phyloP scores from a whole-genome alignment of 1,284 basidiomycete genomes.

The Malassezia sympodialis region DNA sequence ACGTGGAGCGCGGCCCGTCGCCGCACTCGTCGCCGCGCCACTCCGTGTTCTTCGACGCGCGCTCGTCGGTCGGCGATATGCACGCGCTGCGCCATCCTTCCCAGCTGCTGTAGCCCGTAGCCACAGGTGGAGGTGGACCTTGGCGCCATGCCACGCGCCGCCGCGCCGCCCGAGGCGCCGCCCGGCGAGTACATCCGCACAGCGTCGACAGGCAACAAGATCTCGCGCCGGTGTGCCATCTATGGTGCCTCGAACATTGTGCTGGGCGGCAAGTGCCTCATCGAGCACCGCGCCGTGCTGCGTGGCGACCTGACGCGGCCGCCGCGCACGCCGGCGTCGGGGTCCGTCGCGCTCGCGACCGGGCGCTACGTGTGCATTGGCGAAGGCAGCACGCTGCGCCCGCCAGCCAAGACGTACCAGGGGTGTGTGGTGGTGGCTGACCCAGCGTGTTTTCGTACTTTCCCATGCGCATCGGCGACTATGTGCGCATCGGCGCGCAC shows the following conservation, averaged over 20 bases:
- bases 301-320: conserved; percentile 64
- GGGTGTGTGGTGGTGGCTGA: conserved; percentile 53
- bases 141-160: conserved; percentile 1
- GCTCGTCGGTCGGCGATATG: conserved; percentile 1
- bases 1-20: not conserved
- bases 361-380: conserved; percentile 86
- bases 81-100: not conserved
- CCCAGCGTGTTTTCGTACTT: conserved; percentile 78
- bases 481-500: conserved; percentile 79
- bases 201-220: conserved; percentile 74
- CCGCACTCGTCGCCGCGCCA: not conserved
- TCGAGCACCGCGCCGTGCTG: conserved; percentile 74
- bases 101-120: not conserved
- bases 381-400: conserved; percentile 71
- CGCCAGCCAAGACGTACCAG: conserved; percentile 53
- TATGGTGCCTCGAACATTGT: conserved; percentile 92
- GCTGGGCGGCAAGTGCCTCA: conserved; percentile 91
- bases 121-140: not conserved
- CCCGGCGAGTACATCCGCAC: conserved; percentile 35
- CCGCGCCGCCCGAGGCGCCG: conserved; percentile 1
- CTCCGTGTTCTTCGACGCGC: conserved; percentile 5
- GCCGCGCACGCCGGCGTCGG: not conserved
- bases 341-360: conserved; percentile 70
- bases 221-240: conserved; percentile 84
- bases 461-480: conserved; percentile 90